phyloP scores from a whole-genome alignment of 495 filamentous ascomycete genomes.

The Penicillium macrosclerotiorum region DNA sequence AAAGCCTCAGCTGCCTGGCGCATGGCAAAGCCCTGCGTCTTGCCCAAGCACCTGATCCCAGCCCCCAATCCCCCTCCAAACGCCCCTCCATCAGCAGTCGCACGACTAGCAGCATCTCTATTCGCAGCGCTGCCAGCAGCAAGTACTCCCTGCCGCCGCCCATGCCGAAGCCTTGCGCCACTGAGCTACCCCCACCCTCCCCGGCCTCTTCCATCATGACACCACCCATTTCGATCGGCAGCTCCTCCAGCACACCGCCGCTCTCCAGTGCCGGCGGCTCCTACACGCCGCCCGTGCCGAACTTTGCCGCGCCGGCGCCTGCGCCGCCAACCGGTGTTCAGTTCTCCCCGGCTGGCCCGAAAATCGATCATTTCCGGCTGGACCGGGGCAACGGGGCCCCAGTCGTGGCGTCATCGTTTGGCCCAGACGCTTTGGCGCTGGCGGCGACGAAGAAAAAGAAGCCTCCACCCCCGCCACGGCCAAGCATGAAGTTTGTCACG shows the following conservation, averaged over 20 bases:
- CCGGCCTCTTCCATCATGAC: slow-evolving; percentile 21
- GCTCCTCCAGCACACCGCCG: slow-evolving; percentile 25
- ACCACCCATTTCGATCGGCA: slow-evolving; percentile 15
- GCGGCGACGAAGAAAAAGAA: slow-evolving; percentile 56
- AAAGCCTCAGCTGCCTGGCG: slow-evolving; percentile 67
- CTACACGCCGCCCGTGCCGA: slow-evolving; percentile 11
- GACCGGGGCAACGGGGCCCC: too few relatives aligned
- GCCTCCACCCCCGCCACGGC: slow-evolving; percentile 63
- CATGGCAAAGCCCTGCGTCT: slow-evolving; percentile 72
- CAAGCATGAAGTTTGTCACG: slow-evolving; percentile 60
- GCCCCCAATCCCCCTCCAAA: slow-evolving; percentile 35
- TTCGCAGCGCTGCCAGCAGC: slow-evolving; percentile 8
- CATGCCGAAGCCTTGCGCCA: slow-evolving; percentile 17
- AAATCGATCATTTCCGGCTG: slow-evolving; percentile 53
- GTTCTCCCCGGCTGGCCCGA: slow-evolving; percentile 28
- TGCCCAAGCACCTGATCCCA: too few relatives aligned
- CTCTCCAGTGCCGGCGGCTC: slow-evolving; percentile 20
- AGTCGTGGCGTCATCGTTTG: too few relatives aligned
- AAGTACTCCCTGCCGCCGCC: slow-evolving; percentile 20
- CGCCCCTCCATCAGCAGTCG: slow-evolving; percentile 25
- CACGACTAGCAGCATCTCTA: slow-evolving; percentile 13
- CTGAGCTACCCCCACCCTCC: slow-evolving; percentile 12
- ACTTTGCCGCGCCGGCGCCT: not conserved
- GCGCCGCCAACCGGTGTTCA: slow-evolving; percentile 16
- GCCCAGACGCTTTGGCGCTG: slow-evolving; percentile 15